Conservation (phyloP, 441 rosid species). For the Metrosideros polymorpha region DNA sequence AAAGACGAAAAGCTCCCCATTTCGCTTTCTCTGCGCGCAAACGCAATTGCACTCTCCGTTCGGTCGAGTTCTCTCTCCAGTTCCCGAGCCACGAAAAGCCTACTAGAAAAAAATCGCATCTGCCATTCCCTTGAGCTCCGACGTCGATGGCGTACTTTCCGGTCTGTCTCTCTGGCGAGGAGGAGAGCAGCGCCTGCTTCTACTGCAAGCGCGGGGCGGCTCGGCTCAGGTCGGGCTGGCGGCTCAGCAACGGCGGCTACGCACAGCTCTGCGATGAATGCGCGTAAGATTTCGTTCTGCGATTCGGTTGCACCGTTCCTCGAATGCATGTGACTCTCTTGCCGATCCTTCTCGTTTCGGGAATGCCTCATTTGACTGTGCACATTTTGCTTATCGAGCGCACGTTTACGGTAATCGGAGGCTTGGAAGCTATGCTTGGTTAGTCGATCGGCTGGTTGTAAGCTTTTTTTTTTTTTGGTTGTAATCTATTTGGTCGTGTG, state of each 20-base stretch:
- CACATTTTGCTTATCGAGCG: neutral
- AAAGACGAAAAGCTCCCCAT: neutral
- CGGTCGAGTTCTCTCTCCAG: neutral
- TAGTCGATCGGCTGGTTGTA: neutral
- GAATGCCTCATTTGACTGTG: neutral
- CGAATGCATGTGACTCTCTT: neutral
- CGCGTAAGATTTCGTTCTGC: slow-evolving; percentile 12
- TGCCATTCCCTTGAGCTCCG: neutral
- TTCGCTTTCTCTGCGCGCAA: neutral
- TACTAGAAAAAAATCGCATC: neutral
- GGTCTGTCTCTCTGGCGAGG: neutral
- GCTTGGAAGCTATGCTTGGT: neutral
- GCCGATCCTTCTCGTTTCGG: neutral
- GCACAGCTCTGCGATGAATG: slow-evolving; percentile 21
- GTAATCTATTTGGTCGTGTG: neutral
- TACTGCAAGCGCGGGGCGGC: slow-evolving; percentile 5
- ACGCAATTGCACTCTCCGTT: neutral
- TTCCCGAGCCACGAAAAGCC: neutral
- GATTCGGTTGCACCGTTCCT: neutral
- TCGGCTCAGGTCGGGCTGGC: slow-evolving; percentile 12
- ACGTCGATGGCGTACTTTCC: neutral
- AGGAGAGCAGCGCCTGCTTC: neutral
- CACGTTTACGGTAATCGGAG: neutral
- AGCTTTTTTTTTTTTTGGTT: too few relatives aligned
- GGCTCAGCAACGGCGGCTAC: neutral